Evolutionary conservation across 177 flowering plant genomes (phyloP).

Genomic region (Vitis hybrid): DNA sequence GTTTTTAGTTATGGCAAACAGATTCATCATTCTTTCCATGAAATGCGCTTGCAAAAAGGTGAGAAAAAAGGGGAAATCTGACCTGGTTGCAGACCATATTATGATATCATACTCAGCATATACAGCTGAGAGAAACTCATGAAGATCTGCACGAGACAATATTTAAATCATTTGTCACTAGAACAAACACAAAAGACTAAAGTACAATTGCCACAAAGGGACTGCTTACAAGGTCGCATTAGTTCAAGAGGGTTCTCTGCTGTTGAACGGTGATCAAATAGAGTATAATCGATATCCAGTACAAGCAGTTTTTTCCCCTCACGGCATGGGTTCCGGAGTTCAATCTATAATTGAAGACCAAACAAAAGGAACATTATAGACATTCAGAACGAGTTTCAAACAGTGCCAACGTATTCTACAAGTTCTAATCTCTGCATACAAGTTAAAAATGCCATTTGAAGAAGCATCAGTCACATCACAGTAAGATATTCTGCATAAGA

Average conservation of each 20-base stretch:
- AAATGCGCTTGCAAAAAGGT: neutral
- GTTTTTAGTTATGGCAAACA: neutral
- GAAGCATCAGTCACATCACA: too few species aligned
- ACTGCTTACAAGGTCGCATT: conserved; percentile 90
- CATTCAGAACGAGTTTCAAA: neutral
- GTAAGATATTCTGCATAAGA: too few species aligned
- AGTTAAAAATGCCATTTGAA: too few species aligned
- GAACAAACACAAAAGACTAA: neutral
- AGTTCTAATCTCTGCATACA: too few species aligned
- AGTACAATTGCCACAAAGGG: neutral
- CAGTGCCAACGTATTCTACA: neutral
- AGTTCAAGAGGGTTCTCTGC: conserved; percentile 96
- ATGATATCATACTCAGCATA: conserved; percentile 97
- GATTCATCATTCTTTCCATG: neutral
- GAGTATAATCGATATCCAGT: conserved; percentile 92
- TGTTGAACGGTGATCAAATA: conserved; percentile 95
- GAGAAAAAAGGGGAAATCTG: conserved; percentile 8
- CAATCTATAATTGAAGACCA: conserved; percentile 45
- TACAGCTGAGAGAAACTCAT: conserved; percentile 88
- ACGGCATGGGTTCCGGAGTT: conserved; percentile 84
- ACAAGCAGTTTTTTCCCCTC: conserved; percentile 91
- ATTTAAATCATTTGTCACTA: neutral
- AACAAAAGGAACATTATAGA: conserved; percentile 1
- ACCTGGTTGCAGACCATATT: conserved; percentile 99
- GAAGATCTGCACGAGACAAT: conserved; percentile 67